A percentile compares a stretch with the other conserved stretches of the same genome.
These are phyloP conservation scores for Sclerotiophoma versabilis DNA, from an alignment of 2,329 filamentous ascomycete genomes.

Conservation along the genomic window DNA sequence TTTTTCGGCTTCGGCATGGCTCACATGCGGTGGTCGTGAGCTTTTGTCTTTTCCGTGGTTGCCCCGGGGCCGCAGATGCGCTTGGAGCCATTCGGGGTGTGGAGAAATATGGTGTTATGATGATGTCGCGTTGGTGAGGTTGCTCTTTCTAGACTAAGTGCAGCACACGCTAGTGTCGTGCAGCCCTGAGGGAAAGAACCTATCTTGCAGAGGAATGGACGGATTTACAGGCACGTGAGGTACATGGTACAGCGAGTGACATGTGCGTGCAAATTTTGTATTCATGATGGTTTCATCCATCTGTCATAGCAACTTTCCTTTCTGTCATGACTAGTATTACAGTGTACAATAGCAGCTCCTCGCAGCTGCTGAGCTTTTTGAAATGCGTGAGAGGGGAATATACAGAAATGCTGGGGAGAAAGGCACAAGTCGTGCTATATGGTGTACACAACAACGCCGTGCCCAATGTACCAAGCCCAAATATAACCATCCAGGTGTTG, in stretches of 20 bases:
- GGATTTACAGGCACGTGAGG: neutral
- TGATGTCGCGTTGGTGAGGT: neutral
- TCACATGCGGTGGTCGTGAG: slow-evolving; percentile 17
- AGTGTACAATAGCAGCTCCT: slow-evolving; percentile 12
- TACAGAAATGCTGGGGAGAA: slow-evolving; percentile 7
- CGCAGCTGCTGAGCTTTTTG: slow-evolving; percentile 7
- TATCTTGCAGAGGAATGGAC: slow-evolving; percentile 2
- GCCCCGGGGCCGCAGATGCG: neutral
- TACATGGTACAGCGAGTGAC: neutral
- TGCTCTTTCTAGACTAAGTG: neutral
- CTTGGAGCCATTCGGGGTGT: neutral
- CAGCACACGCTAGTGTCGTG: slow-evolving; percentile 5
- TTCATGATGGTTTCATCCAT: slow-evolving; percentile 11
- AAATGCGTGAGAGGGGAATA: slow-evolving; percentile 23
- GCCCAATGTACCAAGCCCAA: slow-evolving; percentile 18
- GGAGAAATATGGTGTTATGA: slow-evolving; percentile 3
- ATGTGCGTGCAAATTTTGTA: slow-evolving; percentile 4
- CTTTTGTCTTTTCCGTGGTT: slow-evolving; percentile 8
- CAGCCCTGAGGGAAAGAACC: neutral
- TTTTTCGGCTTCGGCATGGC: slow-evolving; percentile 15
- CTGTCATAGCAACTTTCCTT: slow-evolving; percentile 5
- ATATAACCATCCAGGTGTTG: slow-evolving; percentile 14
- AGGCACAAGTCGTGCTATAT: slow-evolving; percentile 3
- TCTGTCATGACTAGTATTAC: slow-evolving; percentile 20
- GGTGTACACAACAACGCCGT: slow-evolving; percentile 17